phyloP scores from a whole-genome alignment of 208 protist genomes.

The Kentomonas sorsogonicus region DNA sequence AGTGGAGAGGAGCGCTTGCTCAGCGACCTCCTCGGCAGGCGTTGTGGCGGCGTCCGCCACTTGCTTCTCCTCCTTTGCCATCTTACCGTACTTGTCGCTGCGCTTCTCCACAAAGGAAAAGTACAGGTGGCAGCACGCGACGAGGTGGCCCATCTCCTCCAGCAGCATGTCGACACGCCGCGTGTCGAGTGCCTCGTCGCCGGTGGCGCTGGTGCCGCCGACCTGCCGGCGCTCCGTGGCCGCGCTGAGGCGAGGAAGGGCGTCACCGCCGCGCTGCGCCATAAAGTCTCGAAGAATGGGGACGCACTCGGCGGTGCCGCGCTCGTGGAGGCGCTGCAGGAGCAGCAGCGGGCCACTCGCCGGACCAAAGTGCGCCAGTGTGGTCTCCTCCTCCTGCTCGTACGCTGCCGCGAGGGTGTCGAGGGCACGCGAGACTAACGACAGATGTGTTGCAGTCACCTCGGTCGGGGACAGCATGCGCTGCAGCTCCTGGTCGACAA shows the following conservation, averaged over 20 bases:
- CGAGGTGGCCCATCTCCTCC: slow-evolving; percentile 82
- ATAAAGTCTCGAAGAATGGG: slow-evolving; percentile 72
- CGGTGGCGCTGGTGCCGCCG: neutral
- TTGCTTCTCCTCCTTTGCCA: neutral
- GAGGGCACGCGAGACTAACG: slow-evolving; percentile 68
- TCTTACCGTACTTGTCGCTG: slow-evolving; percentile 23
- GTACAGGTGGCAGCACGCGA: slow-evolving; percentile 83
- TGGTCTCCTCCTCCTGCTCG: slow-evolving; percentile 70
- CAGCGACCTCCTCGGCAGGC: neutral
- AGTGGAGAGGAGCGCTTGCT: too few relatives aligned
- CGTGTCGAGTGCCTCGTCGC: slow-evolving; percentile 19
- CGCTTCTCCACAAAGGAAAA: slow-evolving; percentile 63
- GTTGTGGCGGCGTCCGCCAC: neutral
- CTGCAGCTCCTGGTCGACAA: slow-evolving; percentile 61
- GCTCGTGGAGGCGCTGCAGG: slow-evolving; percentile 54
- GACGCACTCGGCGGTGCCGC: slow-evolving; percentile 66
- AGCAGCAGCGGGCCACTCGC: slow-evolving; percentile 41
- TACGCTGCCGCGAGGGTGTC: slow-evolving; percentile 75
- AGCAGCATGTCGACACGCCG: slow-evolving; percentile 72
- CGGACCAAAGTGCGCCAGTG: slow-evolving; percentile 48
- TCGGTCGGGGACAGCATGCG: slow-evolving; percentile 65
- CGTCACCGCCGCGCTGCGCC: slow-evolving; percentile 44
- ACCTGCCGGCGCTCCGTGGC: neutral
- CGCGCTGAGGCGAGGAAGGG: slow-evolving; percentile 14
- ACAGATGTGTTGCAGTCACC: slow-evolving; percentile 66